A percentile compares a stretch with the other conserved stretches of the same genome.
Conservation (phyloP, 495 filamentous ascomycete species). For the Xylaria acuta region DNA sequence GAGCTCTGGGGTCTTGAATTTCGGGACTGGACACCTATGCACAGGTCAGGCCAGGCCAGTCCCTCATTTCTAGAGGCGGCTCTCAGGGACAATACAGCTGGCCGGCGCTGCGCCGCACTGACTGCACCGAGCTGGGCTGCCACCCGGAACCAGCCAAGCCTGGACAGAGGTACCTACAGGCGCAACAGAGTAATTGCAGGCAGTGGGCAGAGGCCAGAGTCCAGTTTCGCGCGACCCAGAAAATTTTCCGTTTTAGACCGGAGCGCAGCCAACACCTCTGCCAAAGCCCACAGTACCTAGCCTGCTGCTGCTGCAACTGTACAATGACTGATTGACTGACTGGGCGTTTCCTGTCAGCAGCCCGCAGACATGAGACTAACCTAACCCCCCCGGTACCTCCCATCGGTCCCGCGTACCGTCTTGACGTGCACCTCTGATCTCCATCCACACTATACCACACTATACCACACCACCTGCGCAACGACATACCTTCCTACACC, state of each 20-base stretch:
- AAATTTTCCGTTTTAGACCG: constrained; percentile 24
- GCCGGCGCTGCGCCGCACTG: constrained; percentile 6
- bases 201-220: not conserved
- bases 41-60: not conserved
- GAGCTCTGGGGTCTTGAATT: not conserved
- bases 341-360: not conserved
- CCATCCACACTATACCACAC: not conserved
- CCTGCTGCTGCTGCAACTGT: not conserved
- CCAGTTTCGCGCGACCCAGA: constrained; percentile 34
- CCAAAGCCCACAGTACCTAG: constrained; percentile 22
- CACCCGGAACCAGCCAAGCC: not conserved
- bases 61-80: not conserved
- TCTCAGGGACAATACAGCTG: not conserved
- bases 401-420: constrained; percentile 10
- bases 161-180: constrained; percentile 2
- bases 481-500: constrained; percentile 9
- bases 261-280: constrained; percentile 16
- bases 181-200: not conserved
- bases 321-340: not conserved
- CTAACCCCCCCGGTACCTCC: constrained; percentile 3
- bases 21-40: not conserved
- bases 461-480: constrained; percentile 16
- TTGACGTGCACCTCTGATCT: constrained; percentile 4
- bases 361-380: not conserved
- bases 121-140: constrained; percentile 1